phyloP scores from a whole-genome alignment of 2,329 filamentous ascomycete genomes.

The Fusarium sp. region DNA sequence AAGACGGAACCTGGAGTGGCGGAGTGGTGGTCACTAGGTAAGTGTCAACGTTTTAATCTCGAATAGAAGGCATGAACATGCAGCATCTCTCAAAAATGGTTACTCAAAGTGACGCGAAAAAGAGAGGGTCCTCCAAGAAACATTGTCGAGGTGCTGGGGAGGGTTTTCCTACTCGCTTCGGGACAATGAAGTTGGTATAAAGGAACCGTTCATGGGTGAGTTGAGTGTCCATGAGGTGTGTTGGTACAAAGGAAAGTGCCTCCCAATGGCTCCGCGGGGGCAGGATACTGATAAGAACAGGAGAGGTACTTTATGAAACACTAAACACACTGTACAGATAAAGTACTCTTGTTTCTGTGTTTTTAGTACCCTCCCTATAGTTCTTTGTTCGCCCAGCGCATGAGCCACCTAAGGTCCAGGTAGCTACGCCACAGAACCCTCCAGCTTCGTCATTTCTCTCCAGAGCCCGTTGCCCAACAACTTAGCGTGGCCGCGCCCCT shows the following conservation, averaged over 20 bases:
- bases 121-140: constrained; percentile 14
- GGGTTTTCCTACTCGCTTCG: neutral
- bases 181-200: constrained; percentile 36
- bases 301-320: constrained; percentile 10
- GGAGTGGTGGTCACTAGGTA: constrained; percentile 31
- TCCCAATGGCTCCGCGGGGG: constrained; percentile 35
- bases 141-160: constrained; percentile 23
- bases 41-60: constrained; percentile 34
- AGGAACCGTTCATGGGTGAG: constrained; percentile 37
- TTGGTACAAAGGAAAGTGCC: constrained; percentile 9
- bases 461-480: constrained; percentile 5
- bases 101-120: constrained; percentile 27
- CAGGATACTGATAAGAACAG: constrained; percentile 10
- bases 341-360: constrained; percentile 21
- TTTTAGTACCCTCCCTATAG: constrained; percentile 20
- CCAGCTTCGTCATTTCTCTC: constrained; percentile 40
- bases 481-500: constrained; percentile 19
- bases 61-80: constrained; percentile 21
- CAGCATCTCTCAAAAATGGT: constrained; percentile 32
- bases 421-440: constrained; percentile 41
- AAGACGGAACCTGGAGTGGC: constrained; percentile 29
- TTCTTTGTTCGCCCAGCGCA: constrained; percentile 10
- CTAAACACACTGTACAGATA: neutral
- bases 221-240: constrained; percentile 29
- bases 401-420: constrained; percentile 37